phyloP scores from a whole-genome alignment of 768 basidiomycete species.

The Suillus lakei region DNA sequence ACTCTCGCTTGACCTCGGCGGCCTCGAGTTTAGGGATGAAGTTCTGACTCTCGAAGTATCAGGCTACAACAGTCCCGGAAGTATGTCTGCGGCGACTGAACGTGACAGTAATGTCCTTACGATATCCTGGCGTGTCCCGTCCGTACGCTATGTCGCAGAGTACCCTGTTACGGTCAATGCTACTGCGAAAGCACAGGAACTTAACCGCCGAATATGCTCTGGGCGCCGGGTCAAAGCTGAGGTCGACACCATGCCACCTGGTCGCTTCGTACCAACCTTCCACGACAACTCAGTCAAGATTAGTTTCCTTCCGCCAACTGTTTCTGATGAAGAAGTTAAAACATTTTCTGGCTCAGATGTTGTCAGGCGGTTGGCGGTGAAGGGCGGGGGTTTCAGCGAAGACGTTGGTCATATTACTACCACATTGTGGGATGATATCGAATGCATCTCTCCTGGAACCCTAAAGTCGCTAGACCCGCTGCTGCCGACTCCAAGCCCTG shows the following conservation, averaged over 20 bases:
- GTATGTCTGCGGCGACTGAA: conserved; percentile 44
- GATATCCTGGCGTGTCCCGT: conserved; percentile 57
- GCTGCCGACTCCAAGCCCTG: conserved; percentile 22
- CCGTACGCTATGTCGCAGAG: conserved; percentile 47
- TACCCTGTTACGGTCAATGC: conserved; percentile 32
- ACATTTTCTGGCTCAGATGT: conserved; percentile 34
- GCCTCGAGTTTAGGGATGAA: conserved; percentile 50
- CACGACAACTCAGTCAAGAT: conserved; percentile 46
- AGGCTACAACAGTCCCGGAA: conserved; percentile 41
- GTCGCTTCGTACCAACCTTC: conserved; percentile 30
- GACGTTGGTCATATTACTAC: conserved; percentile 22
- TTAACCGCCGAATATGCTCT: conserved; percentile 41
- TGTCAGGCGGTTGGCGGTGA: conserved; percentile 30
- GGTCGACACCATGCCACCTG: conserved; percentile 46
- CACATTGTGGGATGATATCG: conserved; percentile 31
- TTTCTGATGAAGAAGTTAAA: conserved; percentile 30
- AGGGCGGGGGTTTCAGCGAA: conserved; percentile 22
- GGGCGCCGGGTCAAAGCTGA: conserved; percentile 53
- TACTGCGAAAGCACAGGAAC: conserved; percentile 34
- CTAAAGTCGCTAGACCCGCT: conserved; percentile 32
- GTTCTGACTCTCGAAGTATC: conserved; percentile 47
- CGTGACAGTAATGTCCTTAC: conserved; percentile 45
- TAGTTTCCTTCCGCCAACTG: conserved; percentile 40
- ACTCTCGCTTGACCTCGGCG: conserved; percentile 51
- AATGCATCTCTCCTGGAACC: conserved; percentile 19